Evolutionary conservation across 2,329 filamentous ascomycete genomes (phyloP), one percentile per base, ranked within the genome.

Genomic region (Colletotrichum caudatum): DNA sequence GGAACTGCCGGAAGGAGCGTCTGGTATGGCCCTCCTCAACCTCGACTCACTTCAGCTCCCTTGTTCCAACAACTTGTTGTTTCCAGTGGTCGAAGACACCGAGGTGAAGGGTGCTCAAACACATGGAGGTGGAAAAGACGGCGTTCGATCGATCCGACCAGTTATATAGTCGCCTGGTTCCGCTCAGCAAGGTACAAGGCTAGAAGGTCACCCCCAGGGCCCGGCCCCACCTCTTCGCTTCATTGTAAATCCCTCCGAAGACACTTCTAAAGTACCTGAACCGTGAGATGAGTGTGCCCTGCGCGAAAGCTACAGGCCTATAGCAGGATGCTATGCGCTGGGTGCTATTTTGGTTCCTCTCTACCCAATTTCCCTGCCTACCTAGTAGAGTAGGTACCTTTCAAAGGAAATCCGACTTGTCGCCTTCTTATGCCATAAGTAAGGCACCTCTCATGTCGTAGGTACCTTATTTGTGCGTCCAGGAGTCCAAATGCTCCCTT

Each of bases 211-310:
- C 56, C n/a, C 6, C 35, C 1, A 18, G 0, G 29, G 33, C 44
- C 20, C 9, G 14, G n/a, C 46, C 23, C 20, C 65, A 62, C 48
- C 33, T 50, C 5, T 48, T 50, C 65, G 58, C 65, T 57, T 56
- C 39, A 56, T 63, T n/a, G 39, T 67, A 68, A 62, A 48, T 63
- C 65, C 65, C 23, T 57, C 57, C 65, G 65, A 57, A 53, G 46
- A n/a, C 4, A 35, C 20, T 63, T 51, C 46, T 18, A 41, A 37
- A 50, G 41, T 41, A 41, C 29, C 29, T 29, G 29, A 29, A 58
- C 60, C 54, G 62, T 53, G 62, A 39, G 59, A 12, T 64, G 48
- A 66, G 18, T 57, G 18, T 57, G 48, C 44, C n/a, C 33, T 48
- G 23, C n/a, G 33, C n/a, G 39, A 64, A 54, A 46, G 58, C 35